phyloP scores from a whole-genome alignment of 805 yeast genomes.

The Starmerella stellata region DNA sequence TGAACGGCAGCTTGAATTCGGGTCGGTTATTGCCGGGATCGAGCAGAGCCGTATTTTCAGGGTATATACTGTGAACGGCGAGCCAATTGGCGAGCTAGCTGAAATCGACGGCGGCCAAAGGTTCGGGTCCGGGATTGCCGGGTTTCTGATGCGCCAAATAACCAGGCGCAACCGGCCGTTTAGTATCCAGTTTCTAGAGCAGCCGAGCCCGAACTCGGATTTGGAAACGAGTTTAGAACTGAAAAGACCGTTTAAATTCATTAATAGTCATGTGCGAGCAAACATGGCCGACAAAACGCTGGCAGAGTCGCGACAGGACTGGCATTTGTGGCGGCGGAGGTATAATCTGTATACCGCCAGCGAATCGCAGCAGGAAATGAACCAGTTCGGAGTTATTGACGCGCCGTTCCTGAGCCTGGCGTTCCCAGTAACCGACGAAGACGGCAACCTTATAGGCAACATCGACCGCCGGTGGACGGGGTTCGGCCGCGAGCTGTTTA shows the following conservation, averaged over 20 bases:
- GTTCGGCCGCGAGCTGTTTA: slow-evolving; percentile 73
- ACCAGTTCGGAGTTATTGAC: slow-evolving; percentile 76
- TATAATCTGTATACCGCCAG: slow-evolving; percentile 49
- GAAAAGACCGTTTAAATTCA: slow-evolving; percentile 66
- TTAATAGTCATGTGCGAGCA: slow-evolving; percentile 73
- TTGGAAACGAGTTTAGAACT: slow-evolving; percentile 27
- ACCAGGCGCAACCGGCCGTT: slow-evolving; percentile 71
- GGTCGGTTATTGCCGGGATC: slow-evolving; percentile 73
- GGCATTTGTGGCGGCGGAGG: slow-evolving; percentile 87
- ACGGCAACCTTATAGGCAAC: slow-evolving; percentile 44
- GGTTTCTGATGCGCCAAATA: slow-evolving; percentile 63
- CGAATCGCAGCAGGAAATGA: slow-evolving; percentile 28
- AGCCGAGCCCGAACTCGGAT: background rate
- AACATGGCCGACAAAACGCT: slow-evolving; percentile 41
- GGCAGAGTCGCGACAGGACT: slow-evolving; percentile 79
- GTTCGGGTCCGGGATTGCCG: slow-evolving; percentile 33
- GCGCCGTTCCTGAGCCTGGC: slow-evolving; percentile 74
- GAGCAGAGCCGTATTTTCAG: slow-evolving; percentile 74
- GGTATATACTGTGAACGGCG: slow-evolving; percentile 56
- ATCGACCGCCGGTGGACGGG: slow-evolving; percentile 95
- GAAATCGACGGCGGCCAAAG: slow-evolving; percentile 41
- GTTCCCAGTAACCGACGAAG: slow-evolving; percentile 52
- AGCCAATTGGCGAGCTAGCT: slow-evolving; percentile 57
- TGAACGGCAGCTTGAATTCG: slow-evolving; percentile 72
- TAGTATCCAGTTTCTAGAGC: slow-evolving; percentile 24